phyloP scores from a whole-genome alignment of 345 rosid genomes.

The Murraya koenigii region DNA sequence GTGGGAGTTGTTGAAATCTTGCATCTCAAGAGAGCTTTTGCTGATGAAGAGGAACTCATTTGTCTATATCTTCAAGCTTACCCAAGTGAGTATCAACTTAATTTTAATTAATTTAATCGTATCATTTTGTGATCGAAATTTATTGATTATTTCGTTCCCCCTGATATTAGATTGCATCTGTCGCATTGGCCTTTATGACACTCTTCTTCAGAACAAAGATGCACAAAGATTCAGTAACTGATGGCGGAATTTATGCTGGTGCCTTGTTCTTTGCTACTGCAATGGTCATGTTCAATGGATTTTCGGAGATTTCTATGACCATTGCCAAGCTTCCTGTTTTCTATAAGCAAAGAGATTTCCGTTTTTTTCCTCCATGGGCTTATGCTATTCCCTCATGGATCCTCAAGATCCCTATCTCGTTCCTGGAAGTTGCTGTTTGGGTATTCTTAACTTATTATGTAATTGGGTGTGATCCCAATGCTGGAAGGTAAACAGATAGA shows the following conservation, averaged over 20 bases:
- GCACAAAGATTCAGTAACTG: constrained; percentile 36
- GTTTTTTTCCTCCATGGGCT: constrained; percentile 76
- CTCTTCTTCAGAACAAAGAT: constrained; percentile 59
- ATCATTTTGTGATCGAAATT: too few species aligned
- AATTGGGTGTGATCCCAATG: constrained; percentile 69
- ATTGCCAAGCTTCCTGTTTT: constrained; percentile 79
- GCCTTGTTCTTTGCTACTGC: constrained; percentile 60
- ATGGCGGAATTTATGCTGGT: constrained; percentile 56
- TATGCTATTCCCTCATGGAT: constrained; percentile 82
- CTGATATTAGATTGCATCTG: constrained; percentile 33
- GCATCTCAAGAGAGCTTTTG: constrained; percentile 56
- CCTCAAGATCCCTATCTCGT: constrained; percentile 62
- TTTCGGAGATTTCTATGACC: constrained; percentile 59
- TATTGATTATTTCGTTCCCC: neutral
- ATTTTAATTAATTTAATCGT: too few species aligned
- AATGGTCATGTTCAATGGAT: constrained; percentile 58
- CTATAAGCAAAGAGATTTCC: constrained; percentile 77
- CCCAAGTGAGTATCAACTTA: constrained; percentile 40
- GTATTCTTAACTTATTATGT: constrained; percentile 61
- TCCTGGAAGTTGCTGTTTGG: constrained; percentile 61
- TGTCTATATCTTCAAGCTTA: constrained; percentile 57
- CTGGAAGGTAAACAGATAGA: constrained; percentile 47
- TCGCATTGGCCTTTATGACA: constrained; percentile 41
- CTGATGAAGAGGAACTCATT: constrained; percentile 80
- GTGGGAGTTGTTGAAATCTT: constrained; percentile 66